These are phyloP conservation scores for Mycothermus thermophilus DNA, from an alignment of 495 filamentous ascomycete species.

Conservation along the genomic window DNA sequence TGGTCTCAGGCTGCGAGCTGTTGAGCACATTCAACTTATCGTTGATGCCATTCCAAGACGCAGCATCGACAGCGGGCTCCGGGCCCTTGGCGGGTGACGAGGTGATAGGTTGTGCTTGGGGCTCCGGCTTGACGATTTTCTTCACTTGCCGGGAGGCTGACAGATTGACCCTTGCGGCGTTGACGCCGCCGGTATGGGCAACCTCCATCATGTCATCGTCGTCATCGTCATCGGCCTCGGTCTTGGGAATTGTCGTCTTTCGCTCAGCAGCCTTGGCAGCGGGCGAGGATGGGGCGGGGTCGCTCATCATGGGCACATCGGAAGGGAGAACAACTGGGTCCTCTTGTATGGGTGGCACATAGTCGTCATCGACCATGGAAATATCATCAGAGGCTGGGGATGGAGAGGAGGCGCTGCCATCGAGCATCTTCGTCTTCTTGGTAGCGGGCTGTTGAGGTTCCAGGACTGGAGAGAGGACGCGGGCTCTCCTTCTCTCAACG, in stretches of 20 bases:
- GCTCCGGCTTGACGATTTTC: conserved; percentile 52
- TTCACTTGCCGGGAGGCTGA: conserved; percentile 67
- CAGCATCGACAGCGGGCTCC: conserved; percentile 53
- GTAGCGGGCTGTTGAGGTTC: conserved; percentile 27
- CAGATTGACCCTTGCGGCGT: conserved; percentile 64
- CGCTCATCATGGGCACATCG: conserved; percentile 71
- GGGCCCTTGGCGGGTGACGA: conserved; percentile 57
- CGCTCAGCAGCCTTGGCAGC: conserved; percentile 65
- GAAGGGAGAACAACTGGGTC: conserved; percentile 20
- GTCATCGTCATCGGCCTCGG: conserved; percentile 47
- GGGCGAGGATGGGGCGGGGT: conserved; percentile 76
- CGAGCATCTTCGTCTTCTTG: conserved; percentile 38
- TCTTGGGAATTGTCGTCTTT: conserved; percentile 54
- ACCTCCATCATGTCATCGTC: conserved; percentile 80
- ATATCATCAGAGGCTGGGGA: conserved; percentile 31
- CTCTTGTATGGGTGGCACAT: conserved; percentile 41
- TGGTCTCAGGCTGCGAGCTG: conserved; percentile 42
- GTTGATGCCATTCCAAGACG: conserved; percentile 78
- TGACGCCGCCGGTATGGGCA: conserved; percentile 56
- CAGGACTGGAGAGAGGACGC: conserved; percentile 61
- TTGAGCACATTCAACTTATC: conserved; percentile 75
- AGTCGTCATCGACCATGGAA: conserved; percentile 42
- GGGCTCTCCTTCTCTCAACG: conserved; percentile 59
- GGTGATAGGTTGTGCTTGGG: conserved; percentile 52
- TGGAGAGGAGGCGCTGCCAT: conserved; percentile 23